phyloP scores from a whole-genome alignment of 495 filamentous ascomycete species.

The Annulohypoxylon moriforme region DNA sequence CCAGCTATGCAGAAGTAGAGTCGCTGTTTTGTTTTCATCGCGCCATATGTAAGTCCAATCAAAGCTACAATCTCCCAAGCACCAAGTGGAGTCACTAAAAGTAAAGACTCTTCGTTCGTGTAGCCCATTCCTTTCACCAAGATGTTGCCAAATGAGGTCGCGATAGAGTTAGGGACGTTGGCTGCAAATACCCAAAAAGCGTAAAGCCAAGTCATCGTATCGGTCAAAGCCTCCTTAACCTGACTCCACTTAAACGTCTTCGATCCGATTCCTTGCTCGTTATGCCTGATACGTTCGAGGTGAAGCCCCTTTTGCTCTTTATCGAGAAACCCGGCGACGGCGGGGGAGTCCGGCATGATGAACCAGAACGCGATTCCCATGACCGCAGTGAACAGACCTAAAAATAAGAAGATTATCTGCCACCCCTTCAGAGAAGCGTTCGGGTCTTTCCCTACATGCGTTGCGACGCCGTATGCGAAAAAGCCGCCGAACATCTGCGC shows the following conservation, averaged over 20 bases:
- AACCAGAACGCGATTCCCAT: conserved; percentile 71
- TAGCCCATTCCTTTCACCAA: conserved; percentile 55
- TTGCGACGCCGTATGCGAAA: conserved; percentile 73
- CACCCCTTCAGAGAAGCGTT: conserved; percentile 67
- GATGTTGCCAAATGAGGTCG: conserved; percentile 40
- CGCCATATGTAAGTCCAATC: conserved; percentile 50
- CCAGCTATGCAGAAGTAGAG: conserved; percentile 54
- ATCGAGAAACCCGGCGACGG: conserved; percentile 73
- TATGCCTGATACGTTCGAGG: conserved; percentile 69
- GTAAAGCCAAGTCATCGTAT: conserved; percentile 63
- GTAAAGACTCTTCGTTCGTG: conserved; percentile 69
- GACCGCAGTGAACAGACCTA: conserved; percentile 67
- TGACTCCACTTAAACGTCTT: conserved; percentile 74
- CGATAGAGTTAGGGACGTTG: conserved; percentile 66
- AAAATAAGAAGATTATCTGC: conserved; percentile 76
- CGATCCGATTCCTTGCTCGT: conserved; percentile 76
- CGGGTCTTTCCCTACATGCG: conserved; percentile 59
- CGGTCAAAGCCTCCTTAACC: conserved; percentile 65
- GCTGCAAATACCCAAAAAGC: conserved; percentile 70
- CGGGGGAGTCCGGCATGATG: conserved; percentile 74
- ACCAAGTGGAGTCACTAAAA: conserved; percentile 74
- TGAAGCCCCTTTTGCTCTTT: conserved; percentile 69
- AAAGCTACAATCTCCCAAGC: conserved; percentile 74
- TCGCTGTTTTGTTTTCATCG: conserved; percentile 34
- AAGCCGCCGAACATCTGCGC: conserved; percentile 72